Conservation (phyloP, 768 basidiomycete genomes). For the Amanita brunnescens region DNA sequence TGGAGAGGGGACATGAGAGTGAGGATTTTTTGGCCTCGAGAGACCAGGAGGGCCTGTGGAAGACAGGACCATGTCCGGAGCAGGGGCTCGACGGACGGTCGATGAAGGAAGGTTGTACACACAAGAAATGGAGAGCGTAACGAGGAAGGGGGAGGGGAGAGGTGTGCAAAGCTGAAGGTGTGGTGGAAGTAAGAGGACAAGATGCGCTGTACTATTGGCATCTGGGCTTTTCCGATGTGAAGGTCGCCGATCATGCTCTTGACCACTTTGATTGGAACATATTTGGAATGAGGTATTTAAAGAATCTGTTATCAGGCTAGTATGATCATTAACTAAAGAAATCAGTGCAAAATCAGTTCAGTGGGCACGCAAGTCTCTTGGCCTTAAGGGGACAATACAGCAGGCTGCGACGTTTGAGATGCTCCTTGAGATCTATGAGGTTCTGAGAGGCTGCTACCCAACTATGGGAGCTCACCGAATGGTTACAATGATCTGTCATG, state of each 20-base stretch:
- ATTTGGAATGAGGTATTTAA: not conserved
- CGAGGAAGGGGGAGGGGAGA: too few relatives aligned
- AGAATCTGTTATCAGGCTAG: not conserved
- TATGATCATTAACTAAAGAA: too few relatives aligned
- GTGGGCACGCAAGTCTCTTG: not conserved
- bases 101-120: too few relatives aligned
- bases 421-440: not conserved
- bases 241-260: conserved; percentile 8
- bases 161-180: too few relatives aligned
- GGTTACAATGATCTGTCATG: conserved; percentile 9
- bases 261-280: conserved; percentile 5
- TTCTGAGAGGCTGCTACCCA: conserved; percentile 1
- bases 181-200: too few relatives aligned
- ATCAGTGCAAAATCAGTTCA: not conserved
- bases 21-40: too few relatives aligned
- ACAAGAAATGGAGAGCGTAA: too few relatives aligned
- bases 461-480: conserved; percentile 14
- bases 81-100: too few relatives aligned
- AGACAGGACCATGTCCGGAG: too few relatives aligned
- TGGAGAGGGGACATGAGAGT: too few relatives aligned
- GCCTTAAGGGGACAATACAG: not conserved
- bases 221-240: conserved; percentile 6
- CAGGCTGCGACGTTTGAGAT: not conserved
- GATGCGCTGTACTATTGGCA: too few relatives aligned
- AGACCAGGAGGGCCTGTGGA: too few relatives aligned